A percentile compares a stretch with the other conserved stretches of the same genome.
Conservation (phyloP, 345 rosid species). For the Lepidium didymum region DNA sequence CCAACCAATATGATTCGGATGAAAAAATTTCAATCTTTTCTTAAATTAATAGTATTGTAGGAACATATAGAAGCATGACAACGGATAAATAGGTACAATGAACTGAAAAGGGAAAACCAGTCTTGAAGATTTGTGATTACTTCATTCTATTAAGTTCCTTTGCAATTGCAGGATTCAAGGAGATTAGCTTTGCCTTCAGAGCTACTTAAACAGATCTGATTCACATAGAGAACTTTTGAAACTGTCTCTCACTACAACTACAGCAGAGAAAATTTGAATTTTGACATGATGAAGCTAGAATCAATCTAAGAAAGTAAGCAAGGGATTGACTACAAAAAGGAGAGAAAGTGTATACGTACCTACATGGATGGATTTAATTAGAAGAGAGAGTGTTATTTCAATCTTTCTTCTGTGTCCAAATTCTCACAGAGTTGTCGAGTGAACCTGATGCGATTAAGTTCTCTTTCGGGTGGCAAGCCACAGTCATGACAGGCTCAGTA, state of each 20-base stretch:
- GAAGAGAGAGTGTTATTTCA: slow-evolving; percentile 11
- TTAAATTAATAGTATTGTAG: neutral
- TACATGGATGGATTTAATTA: neutral
- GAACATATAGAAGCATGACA: neutral
- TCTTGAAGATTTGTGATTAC: neutral
- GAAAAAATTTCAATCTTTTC: neutral
- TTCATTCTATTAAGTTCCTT: neutral
- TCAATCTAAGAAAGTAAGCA: neutral
- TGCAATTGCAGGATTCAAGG: neutral
- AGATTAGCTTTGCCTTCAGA: neutral
- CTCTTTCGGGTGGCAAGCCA: slow-evolving; percentile 75
- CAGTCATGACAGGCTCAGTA: slow-evolving; percentile 67
- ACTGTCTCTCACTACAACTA: neutral
- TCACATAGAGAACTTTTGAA: neutral
- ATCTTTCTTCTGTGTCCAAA: slow-evolving; percentile 71
- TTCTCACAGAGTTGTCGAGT: slow-evolving; percentile 68
- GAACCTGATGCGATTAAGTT: slow-evolving; percentile 88
- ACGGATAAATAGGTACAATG: neutral
- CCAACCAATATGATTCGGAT: neutral
- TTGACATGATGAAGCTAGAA: neutral
- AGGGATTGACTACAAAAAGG: neutral
- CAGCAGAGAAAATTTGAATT: neutral
- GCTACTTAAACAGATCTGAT: neutral
- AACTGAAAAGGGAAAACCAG: neutral
- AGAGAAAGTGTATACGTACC: neutral